Percentiles rank a stretch among this genome's conserved stretches.
phyloP scores from a whole-genome alignment of 129 eudicot species.

The Artemisia argyi region DNA sequence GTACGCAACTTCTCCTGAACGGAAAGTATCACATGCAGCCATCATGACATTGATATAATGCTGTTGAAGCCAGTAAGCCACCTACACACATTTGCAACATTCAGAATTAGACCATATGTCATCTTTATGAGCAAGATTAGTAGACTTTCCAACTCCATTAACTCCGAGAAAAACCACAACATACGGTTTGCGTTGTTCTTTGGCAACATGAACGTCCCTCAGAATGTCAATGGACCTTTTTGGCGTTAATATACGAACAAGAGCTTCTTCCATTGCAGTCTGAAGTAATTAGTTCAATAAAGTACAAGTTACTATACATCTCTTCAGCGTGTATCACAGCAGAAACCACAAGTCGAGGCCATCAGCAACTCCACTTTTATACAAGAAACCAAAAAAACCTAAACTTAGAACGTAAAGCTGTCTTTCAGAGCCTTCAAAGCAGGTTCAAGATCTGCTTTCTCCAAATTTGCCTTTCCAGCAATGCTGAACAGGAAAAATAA shows the following conservation, averaged over 20 bases:
- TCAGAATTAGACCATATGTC: not conserved
- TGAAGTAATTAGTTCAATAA: not conserved
- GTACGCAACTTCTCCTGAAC: conserved; percentile 97
- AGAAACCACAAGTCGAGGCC: conserved; percentile 16
- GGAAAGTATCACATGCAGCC: conserved; percentile 98
- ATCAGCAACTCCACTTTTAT: conserved; percentile 6
- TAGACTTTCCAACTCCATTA: conserved; percentile 93
- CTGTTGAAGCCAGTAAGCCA: conserved; percentile 91
- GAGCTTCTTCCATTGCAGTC: conserved; percentile 99
- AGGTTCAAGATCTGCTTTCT: too few species aligned
- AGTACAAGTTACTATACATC: conserved; percentile 19
- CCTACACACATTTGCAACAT: conserved; percentile 39
- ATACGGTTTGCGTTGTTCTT: conserved; percentile 87
- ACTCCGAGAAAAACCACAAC: conserved; percentile 98
- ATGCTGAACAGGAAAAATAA: too few species aligned
- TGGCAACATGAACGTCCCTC: conserved; percentile 89
- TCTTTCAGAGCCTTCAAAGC: conserved; percentile 58
- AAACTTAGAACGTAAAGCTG: conserved; percentile 25
- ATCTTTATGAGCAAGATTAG: conserved; percentile 89
- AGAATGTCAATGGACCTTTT: conserved; percentile 89
- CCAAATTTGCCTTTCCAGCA: too few species aligned
- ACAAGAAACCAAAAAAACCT: not conserved
- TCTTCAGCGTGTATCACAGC: conserved; percentile 72
- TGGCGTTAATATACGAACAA: conserved; percentile 94
- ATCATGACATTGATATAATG: conserved; percentile 88